These are phyloP conservation scores for Xylariaceae sp. DNA, from an alignment of 2,329 filamentous ascomycete species.

Conservation along the genomic window DNA sequence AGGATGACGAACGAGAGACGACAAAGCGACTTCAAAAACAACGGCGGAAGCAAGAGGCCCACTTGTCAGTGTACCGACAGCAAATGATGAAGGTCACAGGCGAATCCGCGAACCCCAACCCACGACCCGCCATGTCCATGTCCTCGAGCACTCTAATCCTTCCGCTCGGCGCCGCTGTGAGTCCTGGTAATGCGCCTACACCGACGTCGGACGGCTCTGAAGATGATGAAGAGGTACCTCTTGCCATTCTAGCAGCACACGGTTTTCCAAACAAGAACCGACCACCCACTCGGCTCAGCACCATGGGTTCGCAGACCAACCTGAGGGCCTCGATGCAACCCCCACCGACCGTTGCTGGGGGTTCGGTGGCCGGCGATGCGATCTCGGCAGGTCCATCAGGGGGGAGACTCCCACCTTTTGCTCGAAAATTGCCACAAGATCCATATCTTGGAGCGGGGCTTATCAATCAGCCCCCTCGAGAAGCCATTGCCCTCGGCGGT, in stretches of 20 bases:
- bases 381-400: conserved; percentile 33
- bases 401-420: conserved; percentile 71
- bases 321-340: conserved; percentile 54
- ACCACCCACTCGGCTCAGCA: conserved; percentile 64
- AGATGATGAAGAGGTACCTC: conserved; percentile 81
- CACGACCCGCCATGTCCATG: conserved; percentile 53
- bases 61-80: conserved; percentile 84
- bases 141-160: conserved; percentile 63
- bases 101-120: conserved; percentile 51
- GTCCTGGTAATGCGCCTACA: conserved; percentile 37
- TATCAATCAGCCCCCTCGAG: conserved; percentile 66
- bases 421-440: conserved; percentile 74
- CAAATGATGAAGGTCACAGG: conserved; percentile 97
- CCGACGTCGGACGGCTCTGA: conserved; percentile 55
- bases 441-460: conserved; percentile 78
- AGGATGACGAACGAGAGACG: conserved; percentile 75
- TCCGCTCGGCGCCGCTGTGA: conserved; percentile 30
- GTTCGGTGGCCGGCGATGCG: conserved; percentile 55
- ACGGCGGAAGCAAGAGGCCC: conserved; percentile 81
- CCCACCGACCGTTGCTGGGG: conserved; percentile 47
- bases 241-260: conserved; percentile 82
- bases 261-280: conserved; percentile 78
- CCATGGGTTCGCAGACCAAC: conserved; percentile 67
- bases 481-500: conserved; percentile 67
- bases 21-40: conserved; percentile 69